Conservation (phyloP, 2,329 filamentous ascomycete genomes). For the Graphilbum fragrans region DNA sequence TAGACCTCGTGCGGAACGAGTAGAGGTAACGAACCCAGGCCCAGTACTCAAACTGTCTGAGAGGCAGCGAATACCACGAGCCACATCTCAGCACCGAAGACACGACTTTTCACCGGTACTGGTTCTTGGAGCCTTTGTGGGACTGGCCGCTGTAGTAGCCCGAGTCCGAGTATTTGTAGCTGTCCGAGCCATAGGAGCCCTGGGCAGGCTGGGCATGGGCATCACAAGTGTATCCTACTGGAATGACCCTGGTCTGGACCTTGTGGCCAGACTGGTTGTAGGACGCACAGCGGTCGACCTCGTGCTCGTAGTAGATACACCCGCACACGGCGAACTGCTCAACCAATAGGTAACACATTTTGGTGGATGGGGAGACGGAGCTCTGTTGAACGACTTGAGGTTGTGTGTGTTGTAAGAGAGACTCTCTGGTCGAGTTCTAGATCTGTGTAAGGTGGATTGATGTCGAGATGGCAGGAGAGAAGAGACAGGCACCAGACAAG, state of each 20-base stretch:
- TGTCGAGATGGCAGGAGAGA: no score
- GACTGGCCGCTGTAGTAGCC: conserved; percentile 40
- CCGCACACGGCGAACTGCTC: conserved; percentile 79
- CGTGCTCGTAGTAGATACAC: conserved; percentile 80
- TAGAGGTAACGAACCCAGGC: conserved; percentile 37
- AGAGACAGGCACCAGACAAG: no score
- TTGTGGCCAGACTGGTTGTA: conserved; percentile 63
- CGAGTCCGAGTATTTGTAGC: conserved; percentile 38
- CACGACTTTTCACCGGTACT: conserved; percentile 38
- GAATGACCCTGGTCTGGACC: conserved; percentile 62
- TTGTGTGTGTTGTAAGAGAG: conserved; percentile 5
- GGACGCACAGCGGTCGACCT: conserved; percentile 67
- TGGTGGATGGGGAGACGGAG: conserved; percentile 11
- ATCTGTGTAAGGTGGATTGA: not conserved
- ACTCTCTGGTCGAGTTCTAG: no score
- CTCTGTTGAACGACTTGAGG: conserved; percentile 5
- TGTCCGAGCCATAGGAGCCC: conserved; percentile 25
- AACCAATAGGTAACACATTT: conserved; percentile 79
- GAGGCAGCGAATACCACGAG: conserved; percentile 25
- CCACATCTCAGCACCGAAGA: conserved; percentile 37
- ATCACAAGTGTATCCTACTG: conserved; percentile 71
- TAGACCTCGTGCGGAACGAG: conserved; percentile 26
- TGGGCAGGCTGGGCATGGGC: conserved; percentile 31
- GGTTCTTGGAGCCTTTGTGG: conserved; percentile 24
- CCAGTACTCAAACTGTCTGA: conserved; percentile 29